Evolutionary conservation across 1,139 yeast genomes (phyloP), one percentile per base, ranked within the genome.

Genomic region (Arxiozyma bovina): DNA sequence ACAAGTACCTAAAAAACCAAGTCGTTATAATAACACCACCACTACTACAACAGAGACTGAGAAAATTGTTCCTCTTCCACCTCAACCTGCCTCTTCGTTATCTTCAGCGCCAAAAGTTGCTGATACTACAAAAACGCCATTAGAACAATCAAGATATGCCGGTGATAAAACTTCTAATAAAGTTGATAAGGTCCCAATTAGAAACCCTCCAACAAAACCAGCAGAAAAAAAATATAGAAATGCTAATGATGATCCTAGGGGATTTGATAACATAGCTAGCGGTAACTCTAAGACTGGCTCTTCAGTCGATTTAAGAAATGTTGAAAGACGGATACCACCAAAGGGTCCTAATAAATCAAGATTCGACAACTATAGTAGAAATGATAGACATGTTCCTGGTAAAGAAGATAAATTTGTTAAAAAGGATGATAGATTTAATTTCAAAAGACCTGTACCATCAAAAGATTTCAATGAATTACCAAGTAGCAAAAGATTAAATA

Each of bases 171-270:
- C 49, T 38, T 21, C 15, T 38, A 21, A n/a, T 5, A 46, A 38
- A 1, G 23, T 9, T 15, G 40, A 34, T 12, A 34, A 12, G 40
- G 12, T 4, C 12, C n/a, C 40, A 3, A 15, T 27, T 3, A 30
- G 49, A 20, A 42, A 46, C 12, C n/a, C 42, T 17, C 34, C 49
- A 18, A 21, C n/a, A 21, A 46, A 38, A 6, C 30, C 49, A 15
- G 22, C 44, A 1, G 50, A 42, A 3, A 56, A 58, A 40, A 55
- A 53, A 27, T 50, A 38, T 27, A 53, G 46, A 48, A 25, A 7
- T 12, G 50, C 27, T 7, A 25, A 9, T 2, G 52, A 50, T 25
- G 52, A 50, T 25, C 43, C 45, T 21, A 56, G 53, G 44, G 50
- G 51, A n/a, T 42, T 47, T 27, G 42, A 18, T 15, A 15, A 12